Evolutionary conservation across 257 asterid genomes (phyloP), one percentile per base, ranked within the genome.

Genomic region (Solanum virginianum): DNA sequence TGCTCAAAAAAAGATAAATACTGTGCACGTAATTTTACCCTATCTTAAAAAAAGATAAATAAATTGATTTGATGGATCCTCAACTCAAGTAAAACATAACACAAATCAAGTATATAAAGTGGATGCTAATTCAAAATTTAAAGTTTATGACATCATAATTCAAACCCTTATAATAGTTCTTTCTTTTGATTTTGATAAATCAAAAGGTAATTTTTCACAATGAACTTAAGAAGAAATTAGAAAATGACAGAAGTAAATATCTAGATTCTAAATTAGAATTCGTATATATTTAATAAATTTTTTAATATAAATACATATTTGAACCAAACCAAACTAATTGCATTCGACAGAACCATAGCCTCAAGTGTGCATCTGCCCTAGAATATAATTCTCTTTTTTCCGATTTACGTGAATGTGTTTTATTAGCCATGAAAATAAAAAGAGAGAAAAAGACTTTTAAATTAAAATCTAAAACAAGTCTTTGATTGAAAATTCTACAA

Each of bases 381-480:
- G 11, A 57, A 18, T 20, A 7, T 2, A 7, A 55, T 3, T 55
- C 7, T 7, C 3, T 17, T 4, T 6, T 0, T 20, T 2, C n/a
- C 3, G 20, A 8, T 68, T 36, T 39, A 17, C 17, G 16, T 69
- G 24, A 69, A 39, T 15, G 9, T 39, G 6, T 36, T 69, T 69
- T 1, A 8, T 4, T 0, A 36, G 79, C 1, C 0, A 2, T 2
- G 4, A 14, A 32, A 4, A 9, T 5, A 4, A 0, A 69, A 0
- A 36, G 5, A 15, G 16, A 9, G 29, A 32, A 0, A 66, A 15
- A 32, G 7, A 36, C 8, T 9, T 7, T 69, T 36, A 4, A 16
- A 69, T 16, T 4, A 14, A 36, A 49, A 3, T 4, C 6, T 6
- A 36, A 56, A 16, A 68, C 24, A 17, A 68, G 6, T 7, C 2